phyloP scores from a whole-genome alignment of 1,284 basidiomycete genomes.

The Papiliotrema flavescens region DNA sequence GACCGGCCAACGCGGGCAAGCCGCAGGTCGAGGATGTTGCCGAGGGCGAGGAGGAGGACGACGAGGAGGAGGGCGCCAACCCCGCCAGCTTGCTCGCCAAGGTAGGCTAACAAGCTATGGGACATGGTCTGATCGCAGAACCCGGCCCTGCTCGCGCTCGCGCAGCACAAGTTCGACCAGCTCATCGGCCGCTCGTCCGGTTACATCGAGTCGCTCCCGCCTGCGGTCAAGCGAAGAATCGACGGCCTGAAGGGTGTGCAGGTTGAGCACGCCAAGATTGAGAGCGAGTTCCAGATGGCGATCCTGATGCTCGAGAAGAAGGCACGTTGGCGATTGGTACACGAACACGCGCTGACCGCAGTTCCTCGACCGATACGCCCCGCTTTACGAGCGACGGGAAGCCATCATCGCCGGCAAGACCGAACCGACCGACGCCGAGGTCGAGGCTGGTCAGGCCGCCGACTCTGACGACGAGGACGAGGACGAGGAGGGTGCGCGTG shows the following conservation, averaged over 20 bases:
- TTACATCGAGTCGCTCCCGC: slow-evolving; percentile 80
- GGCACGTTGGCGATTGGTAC: slow-evolving; percentile 52
- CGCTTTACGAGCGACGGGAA: slow-evolving; percentile 81
- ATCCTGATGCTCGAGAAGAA: slow-evolving; percentile 96
- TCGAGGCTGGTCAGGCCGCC: slow-evolving; percentile 69
- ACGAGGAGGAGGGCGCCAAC: slow-evolving; percentile 52
- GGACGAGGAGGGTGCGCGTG: slow-evolving; percentile 49
- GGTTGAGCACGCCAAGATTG: slow-evolving; percentile 85
- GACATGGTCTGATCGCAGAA: slow-evolving; percentile 42
- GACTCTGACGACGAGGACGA: slow-evolving; percentile 57
- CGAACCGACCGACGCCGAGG: slow-evolving; percentile 74
- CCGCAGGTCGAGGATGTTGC: slow-evolving; percentile 66
- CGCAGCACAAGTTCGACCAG: slow-evolving; percentile 62
- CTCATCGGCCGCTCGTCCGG: slow-evolving; percentile 77
- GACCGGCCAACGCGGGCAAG: slow-evolving; percentile 59
- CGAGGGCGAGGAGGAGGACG: slow-evolving; percentile 53
- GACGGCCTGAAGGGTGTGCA: slow-evolving; percentile 94
- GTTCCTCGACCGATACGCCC: slow-evolving; percentile 81
- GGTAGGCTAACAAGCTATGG: slow-evolving; percentile 26
- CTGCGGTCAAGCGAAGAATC: slow-evolving; percentile 75
- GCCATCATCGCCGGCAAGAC: slow-evolving; percentile 76
- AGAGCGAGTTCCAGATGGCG: slow-evolving; percentile 94
- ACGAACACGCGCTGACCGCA: slow-evolving; percentile 36
- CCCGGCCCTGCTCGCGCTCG: slow-evolving; percentile 57
- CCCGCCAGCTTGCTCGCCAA: slow-evolving; percentile 47